Conservation (phyloP, 495 filamentous ascomycete species). For the Aspergillus nanangensis region DNA sequence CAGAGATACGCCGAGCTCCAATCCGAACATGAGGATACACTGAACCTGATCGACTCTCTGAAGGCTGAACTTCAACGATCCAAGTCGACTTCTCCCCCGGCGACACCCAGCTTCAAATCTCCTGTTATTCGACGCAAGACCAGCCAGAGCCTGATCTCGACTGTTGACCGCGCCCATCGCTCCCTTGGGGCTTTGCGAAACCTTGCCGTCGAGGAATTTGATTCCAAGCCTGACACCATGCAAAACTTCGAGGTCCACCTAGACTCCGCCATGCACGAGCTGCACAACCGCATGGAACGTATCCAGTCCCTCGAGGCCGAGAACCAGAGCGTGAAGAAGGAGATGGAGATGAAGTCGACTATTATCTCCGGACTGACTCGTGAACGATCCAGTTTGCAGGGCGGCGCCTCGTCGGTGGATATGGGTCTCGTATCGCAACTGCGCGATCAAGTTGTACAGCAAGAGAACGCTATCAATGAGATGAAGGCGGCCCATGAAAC, state of each 20-base stretch:
- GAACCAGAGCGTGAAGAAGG: constrained; percentile 76
- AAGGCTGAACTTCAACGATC: constrained; percentile 79
- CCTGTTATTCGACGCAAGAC: constrained; percentile 84
- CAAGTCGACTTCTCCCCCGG: constrained; percentile 62
- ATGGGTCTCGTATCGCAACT: constrained; percentile 87
- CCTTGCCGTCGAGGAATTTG: constrained; percentile 81
- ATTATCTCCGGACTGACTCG: constrained; percentile 92
- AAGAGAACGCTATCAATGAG: constrained; percentile 70
- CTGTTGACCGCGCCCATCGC: constrained; percentile 85
- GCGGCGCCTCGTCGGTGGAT: constrained; percentile 75
- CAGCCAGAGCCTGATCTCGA: constrained; percentile 78
- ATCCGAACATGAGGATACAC: constrained; percentile 70
- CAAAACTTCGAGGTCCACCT: constrained; percentile 92
- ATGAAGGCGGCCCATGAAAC: constrained; percentile 67
- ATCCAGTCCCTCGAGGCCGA: constrained; percentile 87
- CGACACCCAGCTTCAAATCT: constrained; percentile 46
- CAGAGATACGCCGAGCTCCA: constrained; percentile 79
- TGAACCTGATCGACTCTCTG: constrained; percentile 82
- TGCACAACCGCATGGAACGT: constrained; percentile 80
- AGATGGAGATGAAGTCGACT: constrained; percentile 92
- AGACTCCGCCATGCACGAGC: constrained; percentile 87
- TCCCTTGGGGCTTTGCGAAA: constrained; percentile 87
- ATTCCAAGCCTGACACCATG: constrained; percentile 73
- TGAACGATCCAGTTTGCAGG: constrained; percentile 82
- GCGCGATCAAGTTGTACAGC: constrained; percentile 81